These are phyloP conservation scores for Wickerhamiella vanderwaltii DNA, from an alignment of 805 yeast species.

Conservation along the genomic window DNA sequence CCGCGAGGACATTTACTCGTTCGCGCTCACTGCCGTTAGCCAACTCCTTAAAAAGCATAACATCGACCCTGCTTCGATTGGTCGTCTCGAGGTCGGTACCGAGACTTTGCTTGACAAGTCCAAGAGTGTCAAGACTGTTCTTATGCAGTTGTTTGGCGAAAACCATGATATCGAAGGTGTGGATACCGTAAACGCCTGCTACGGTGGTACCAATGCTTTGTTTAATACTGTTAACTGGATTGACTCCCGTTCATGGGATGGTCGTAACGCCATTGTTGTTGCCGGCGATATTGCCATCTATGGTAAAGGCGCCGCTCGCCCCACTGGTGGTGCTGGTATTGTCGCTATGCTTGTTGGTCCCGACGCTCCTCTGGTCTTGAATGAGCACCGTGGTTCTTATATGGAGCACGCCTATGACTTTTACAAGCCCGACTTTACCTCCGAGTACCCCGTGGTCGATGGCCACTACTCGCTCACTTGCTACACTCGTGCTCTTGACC, in stretches of 20 bases:
- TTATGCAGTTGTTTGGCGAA: conserved; percentile 84
- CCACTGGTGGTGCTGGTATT: conserved; percentile 98
- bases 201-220: conserved; percentile 94
- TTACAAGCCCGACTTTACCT: conserved; percentile 93
- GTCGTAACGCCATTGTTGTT: conserved; percentile 92
- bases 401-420: conserved; percentile 96
- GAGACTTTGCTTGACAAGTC: conserved; percentile 95
- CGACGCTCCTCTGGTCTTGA: conserved; percentile 92
- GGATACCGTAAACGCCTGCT: conserved; percentile 93
- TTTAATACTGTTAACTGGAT: conserved; percentile 93
- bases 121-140: conserved; percentile 87
- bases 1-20: conserved; percentile 92
- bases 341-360: conserved; percentile 94
- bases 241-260: conserved; percentile 95
- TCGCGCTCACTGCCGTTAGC: conserved; percentile 78
- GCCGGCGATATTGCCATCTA: conserved; percentile 97
- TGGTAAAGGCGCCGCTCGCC: conserved; percentile 95
- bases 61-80: conserved; percentile 69
- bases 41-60: conserved; percentile 67
- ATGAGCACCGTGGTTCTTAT: conserved; percentile 75
- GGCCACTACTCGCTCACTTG: conserved; percentile 92
- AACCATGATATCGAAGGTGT: conserved; percentile 91
- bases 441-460: conserved; percentile 94
- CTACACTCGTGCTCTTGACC: conserved; percentile 86
- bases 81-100: conserved; percentile 96